These are phyloP conservation scores for Aspergillus phoenicis DNA, from an alignment of 2,329 filamentous ascomycete species.

Conservation along the genomic window DNA sequence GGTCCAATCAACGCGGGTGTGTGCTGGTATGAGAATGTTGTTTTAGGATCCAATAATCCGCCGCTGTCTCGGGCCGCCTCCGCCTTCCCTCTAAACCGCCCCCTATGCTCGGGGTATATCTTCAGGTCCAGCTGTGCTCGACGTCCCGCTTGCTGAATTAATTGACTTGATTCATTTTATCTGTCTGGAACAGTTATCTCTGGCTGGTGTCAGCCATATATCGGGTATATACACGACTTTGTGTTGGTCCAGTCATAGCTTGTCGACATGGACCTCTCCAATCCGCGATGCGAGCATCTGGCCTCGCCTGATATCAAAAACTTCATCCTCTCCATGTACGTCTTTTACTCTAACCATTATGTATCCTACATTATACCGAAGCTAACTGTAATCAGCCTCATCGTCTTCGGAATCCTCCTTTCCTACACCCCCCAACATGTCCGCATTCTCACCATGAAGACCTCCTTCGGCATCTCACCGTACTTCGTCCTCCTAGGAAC, in stretches of 20 bases:
- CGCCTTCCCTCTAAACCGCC: neutral
- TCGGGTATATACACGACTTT: neutral
- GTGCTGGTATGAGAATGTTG: conserved; percentile 7
- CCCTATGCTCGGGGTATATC: conserved; percentile 3
- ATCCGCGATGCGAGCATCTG: conserved; percentile 53
- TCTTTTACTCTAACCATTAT: conserved; percentile 7
- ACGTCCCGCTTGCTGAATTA: neutral
- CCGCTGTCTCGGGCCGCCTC: neutral
- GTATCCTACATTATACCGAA: neutral
- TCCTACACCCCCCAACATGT: conserved; percentile 95
- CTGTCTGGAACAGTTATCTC: neutral
- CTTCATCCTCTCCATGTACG: conserved; percentile 58
- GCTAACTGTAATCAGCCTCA: conserved; percentile 53
- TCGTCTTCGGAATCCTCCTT: conserved; percentile 82
- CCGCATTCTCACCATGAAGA: conserved; percentile 82
- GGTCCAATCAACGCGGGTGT: neutral
- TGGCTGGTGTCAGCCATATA: neutral
- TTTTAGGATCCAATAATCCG: conserved; percentile 8
- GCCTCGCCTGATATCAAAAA: conserved; percentile 55
- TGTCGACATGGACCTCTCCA: conserved; percentile 27
- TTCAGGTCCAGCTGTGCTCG: neutral
- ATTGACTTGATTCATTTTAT: neutral
- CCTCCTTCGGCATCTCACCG: conserved; percentile 91
- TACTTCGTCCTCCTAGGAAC: conserved; percentile 94
- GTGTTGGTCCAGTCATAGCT: neutral